Evolutionary conservation across 345 rosid genomes (phyloP).

Genomic region (Eutrema japonicum): DNA sequence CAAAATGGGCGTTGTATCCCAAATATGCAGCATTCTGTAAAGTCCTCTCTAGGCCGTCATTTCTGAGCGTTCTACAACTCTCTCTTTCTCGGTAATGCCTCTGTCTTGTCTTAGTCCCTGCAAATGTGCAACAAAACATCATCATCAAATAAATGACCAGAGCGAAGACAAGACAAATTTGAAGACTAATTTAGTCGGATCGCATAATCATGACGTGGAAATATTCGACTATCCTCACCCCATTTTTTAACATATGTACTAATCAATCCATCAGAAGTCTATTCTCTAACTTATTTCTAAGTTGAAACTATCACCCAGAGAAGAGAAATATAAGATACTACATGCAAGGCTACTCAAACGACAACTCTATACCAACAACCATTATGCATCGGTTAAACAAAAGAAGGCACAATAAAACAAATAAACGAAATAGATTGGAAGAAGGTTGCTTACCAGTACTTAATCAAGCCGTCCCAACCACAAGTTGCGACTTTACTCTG

Average conservation of each 20-base stretch:
- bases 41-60: slow-evolving; percentile 25
- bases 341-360: slow-evolving; percentile 14
- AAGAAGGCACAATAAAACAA: not conserved
- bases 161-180: not conserved
- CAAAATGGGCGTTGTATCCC: slow-evolving; percentile 25
- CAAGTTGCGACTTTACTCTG: slow-evolving; percentile 99
- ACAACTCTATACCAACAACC: not conserved
- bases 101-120: slow-evolving; percentile 44
- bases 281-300: not conserved
- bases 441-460: slow-evolving; percentile 77
- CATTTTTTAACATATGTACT: not conserved
- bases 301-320: not conserved
- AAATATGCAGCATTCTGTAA: slow-evolving; percentile 35
- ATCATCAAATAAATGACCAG: slow-evolving; percentile 7
- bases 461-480: slow-evolving; percentile 99
- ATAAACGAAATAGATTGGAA: slow-evolving; percentile 2
- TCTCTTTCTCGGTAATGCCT: slow-evolving; percentile 14
- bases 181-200: not conserved
- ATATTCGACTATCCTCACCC: not conserved
- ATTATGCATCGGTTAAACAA: not conserved
- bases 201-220: not conserved
- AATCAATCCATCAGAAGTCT: not conserved
- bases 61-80: slow-evolving; percentile 17
- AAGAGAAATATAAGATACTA: not conserved
- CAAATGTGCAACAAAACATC: slow-evolving; percentile 25